These are phyloP conservation scores for Aspergillus sp. DNA, from an alignment of 2,329 filamentous ascomycete species.

Conservation along the genomic window DNA sequence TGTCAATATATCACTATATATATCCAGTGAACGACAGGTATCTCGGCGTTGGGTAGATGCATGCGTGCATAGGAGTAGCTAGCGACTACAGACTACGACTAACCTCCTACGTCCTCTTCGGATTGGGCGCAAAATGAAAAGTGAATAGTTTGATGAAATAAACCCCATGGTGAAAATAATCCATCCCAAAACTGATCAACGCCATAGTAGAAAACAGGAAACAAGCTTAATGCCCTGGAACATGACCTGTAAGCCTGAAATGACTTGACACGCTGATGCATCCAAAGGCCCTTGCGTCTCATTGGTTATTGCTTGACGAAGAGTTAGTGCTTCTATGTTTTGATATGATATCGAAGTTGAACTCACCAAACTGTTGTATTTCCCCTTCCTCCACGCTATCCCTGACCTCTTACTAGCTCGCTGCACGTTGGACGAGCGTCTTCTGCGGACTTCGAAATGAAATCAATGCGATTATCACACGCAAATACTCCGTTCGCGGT, in stretches of 20 bases:
- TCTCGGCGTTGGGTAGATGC: too few species aligned
- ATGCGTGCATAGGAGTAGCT: neutral
- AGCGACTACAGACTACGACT: neutral
- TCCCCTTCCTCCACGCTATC: slow-evolving; percentile 39
- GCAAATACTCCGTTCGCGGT: neutral
- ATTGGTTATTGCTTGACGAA: too few species aligned
- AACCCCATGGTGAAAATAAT: neutral
- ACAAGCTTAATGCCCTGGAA: neutral
- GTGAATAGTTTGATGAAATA: neutral
- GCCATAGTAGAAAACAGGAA: neutral
- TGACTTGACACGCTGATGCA: too few species aligned
- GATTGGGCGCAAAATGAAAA: neutral
- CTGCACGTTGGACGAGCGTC: neutral
- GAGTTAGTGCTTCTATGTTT: too few species aligned
- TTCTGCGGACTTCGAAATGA: neutral
- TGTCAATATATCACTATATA: neutral
- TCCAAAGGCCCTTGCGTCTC: too few species aligned
- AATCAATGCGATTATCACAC: neutral
- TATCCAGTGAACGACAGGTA: neutral
- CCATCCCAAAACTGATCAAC: neutral
- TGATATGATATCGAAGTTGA: neutral
- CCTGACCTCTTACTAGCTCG: slow-evolving; percentile 12
- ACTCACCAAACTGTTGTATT: slow-evolving; percentile 18
- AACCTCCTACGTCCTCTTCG: neutral
- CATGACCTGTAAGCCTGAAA: neutral